phyloP scores from a whole-genome alignment of 2,329 filamentous ascomycete genomes.

The Pseudohalonectria lignicola region DNA sequence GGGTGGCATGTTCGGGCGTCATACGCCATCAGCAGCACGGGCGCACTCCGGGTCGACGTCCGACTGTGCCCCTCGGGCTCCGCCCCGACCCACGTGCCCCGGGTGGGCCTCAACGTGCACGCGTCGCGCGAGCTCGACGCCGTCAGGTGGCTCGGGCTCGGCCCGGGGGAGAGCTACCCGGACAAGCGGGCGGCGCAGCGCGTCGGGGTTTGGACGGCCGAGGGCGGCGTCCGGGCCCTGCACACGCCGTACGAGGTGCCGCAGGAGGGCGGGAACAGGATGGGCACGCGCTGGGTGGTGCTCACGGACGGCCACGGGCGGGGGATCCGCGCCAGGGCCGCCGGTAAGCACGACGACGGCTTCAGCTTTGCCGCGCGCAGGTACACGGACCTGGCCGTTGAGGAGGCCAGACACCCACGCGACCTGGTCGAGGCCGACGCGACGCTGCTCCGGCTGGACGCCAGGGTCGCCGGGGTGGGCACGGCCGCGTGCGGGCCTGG shows the following conservation, averaged over 20 bases:
- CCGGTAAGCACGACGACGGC: conserved; percentile 16
- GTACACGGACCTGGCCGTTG: conserved; percentile 39
- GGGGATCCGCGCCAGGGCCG: conserved; percentile 17
- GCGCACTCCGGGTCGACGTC: conserved; percentile 33
- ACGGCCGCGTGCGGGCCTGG: conserved; percentile 36
- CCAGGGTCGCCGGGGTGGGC: conserved; percentile 36
- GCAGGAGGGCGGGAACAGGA: conserved; percentile 56
- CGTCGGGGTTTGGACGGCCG: conserved; percentile 34
- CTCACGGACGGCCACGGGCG: conserved; percentile 15
- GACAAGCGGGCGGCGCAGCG: conserved; percentile 47
- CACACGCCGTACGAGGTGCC: conserved; percentile 53
- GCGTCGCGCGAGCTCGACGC: conserved; percentile 32
- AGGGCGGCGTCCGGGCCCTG: conserved; percentile 32
- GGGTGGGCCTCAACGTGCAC: conserved; percentile 48
- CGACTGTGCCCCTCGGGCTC: conserved; percentile 32
- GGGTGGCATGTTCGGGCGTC: conserved; percentile 27
- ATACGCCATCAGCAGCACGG: conserved; percentile 26
- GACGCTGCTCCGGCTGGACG: conserved; percentile 29
- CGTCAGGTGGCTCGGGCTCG: conserved; percentile 50
- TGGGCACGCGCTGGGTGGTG: conserved; percentile 46
- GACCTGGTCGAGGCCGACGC: conserved; percentile 43
- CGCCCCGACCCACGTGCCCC: conserved; percentile 43
- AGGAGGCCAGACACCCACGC: conserved; percentile 50
- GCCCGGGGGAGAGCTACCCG: conserved; percentile 52
- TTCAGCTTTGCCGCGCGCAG: conserved; percentile 47